These are phyloP conservation scores for Malus hybrid DNA, from an alignment of 331 rosid genomes.

Conservation along the genomic window DNA sequence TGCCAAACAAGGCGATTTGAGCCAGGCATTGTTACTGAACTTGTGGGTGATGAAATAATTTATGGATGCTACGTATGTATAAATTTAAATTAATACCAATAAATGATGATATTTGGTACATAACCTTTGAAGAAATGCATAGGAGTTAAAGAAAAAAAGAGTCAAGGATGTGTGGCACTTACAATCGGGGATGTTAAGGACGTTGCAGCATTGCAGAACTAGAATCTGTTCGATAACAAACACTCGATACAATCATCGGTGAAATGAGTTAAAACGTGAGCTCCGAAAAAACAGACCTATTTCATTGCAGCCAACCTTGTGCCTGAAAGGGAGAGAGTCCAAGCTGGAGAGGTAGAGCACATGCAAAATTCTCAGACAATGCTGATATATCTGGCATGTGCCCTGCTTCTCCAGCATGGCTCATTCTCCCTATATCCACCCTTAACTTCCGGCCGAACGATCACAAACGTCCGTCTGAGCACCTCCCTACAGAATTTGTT, in stretches of 20 bases:
- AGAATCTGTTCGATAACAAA: background rate
- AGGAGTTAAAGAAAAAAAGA: background rate
- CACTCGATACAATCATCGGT: background rate
- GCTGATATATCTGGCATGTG: conserved; percentile 47
- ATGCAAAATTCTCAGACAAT: conserved; percentile 26
- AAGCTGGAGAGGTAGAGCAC: conserved; percentile 62
- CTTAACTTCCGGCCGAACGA: background rate
- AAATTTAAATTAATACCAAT: background rate
- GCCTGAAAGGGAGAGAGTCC: conserved; percentile 38
- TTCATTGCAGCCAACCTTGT: background rate
- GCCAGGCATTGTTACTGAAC: conserved; percentile 7
- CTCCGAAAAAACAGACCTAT: background rate
- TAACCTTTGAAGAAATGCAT: background rate
- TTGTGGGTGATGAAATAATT: conserved; percentile 5
- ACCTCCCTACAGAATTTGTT: too few species aligned
- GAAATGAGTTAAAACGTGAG: background rate
- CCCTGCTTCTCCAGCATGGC: conserved; percentile 88
- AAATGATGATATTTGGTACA: background rate
- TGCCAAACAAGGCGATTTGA: conserved; percentile 3
- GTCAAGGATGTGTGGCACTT: background rate
- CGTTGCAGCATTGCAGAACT: conserved; percentile 4
- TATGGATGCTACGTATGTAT: conserved; percentile 10
- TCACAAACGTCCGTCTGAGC: too few species aligned
- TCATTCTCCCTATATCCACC: conserved; percentile 24
- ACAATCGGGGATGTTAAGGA: background rate